Evolutionary conservation across 192 early-diverging fungal species (phyloP), one percentile per base, ranked within the genome.

Genomic region (Coemansia sp.): DNA sequence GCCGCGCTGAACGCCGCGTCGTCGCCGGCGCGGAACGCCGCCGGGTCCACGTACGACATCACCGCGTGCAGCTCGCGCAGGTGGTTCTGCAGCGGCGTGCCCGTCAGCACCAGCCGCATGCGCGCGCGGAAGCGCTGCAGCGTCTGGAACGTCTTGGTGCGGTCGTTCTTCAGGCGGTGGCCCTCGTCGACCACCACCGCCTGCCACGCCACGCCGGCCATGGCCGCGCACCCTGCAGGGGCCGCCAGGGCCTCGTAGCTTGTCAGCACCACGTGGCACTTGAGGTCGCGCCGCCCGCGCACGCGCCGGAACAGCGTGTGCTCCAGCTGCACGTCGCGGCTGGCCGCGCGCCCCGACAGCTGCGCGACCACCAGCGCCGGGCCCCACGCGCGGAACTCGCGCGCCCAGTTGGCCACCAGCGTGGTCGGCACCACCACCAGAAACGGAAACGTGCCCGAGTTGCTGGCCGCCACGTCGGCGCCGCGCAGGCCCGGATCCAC

Each of bases 41-140:
- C 81, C 1, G 94, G 92, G 78, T 89, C 94, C 43, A 99, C 61
- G 64, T 97, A 99, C 39, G 89, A 81, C 38, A 95, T 75, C 1
- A 99, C 59, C 2, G 87, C 81, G 11, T 89, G 78, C 17, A 98
- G 71, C 64, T 99, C 97, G 54, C 89, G 83, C 27, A 97, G 78
- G 34, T 83, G 85, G 76, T 99, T 99, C 66, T 97, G 94, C 41
- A 99, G 77, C 17, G 95, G 95, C 5, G 97, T 99, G 17, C 97
- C 97, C 0, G 97, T 99, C 53, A 99, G 90, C 30, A 99, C 67
- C 0, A 98, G 70, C 1, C 97, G 86, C 62, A 93, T 93, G 22
- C 79, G 78, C 2, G 90, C 85, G 25, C 81, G 52, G 55, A 96
- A 93, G 20, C 82, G 80, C 49, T 73, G 79, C 23, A 99, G 75